Base-by-base conservation (phyloP, 2,329 filamentous ascomycete genomes). In the Alternaria brassicicola region DNA sequence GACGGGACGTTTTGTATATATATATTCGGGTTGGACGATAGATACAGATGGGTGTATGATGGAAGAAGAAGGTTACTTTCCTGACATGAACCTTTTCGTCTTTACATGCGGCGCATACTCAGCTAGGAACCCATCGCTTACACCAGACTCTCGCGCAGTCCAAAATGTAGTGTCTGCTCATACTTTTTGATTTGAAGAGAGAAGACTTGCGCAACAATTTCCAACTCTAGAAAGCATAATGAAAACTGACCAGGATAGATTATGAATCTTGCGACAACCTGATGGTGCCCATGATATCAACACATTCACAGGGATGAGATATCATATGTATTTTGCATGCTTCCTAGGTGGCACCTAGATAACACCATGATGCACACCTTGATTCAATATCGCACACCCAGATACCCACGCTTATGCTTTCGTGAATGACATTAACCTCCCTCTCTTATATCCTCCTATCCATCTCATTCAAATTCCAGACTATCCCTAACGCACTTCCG, bases 401-500 rank as follows among this genome's bases (percentile, higher is more conserved):
- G 33, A 52, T 45, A 41, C 17, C 41, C 49, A 19, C 54, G 48
- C 54, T 57, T 57, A 57, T 57, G 54, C 54, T 52, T 38, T 46
- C 51, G 13, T 46, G 26, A 52, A 41, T 17, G 51, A 45, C n/a
- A 23, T 52, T 25, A 28, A 7, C 26, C 23, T 25, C 15, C 15
- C 9, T 45, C 30, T 15, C 3, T 15, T 15, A 21, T n/a, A 4
- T 26, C 35, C 31, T 38, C 21, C 3, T 12, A 3, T 15, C 33
- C 6, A 3, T 6, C 3, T 64, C 65, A 76, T 52, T 75, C 73
- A 57, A 70, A 73, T 54, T 78, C 74, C 55, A 76, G 53, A 49
- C 72, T 77, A 52, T 82, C 80, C 73, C 90, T 85, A 38, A 97
- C 93, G 63, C 92, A 90, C 61, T 91, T 89, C 70, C 90, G 85